Base-by-base conservation (phyloP, 495 filamentous ascomycete genomes). In the Tuber melanosporum region DNA sequence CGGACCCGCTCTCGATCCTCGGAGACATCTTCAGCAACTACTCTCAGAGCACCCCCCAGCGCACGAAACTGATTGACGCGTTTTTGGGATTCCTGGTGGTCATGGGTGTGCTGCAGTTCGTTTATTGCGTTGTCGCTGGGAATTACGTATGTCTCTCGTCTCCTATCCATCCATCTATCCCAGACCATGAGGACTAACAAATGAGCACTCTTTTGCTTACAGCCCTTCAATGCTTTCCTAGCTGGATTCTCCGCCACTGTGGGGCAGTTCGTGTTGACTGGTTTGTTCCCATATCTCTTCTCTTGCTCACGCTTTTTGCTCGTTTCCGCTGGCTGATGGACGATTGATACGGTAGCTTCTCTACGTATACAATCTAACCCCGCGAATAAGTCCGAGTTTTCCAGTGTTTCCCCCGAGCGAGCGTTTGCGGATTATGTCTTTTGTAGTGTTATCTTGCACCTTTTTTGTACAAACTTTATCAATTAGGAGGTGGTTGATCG, bases 381-480 rank as follows among this genome's bases (percentile, higher is more conserved):
- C 76, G 90, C 89, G 79, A 94, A 94, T 84, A 90, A 91, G 85
- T 81, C 84, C 43, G 91, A 92, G 70, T 94, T 94, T 82, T 86
- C 87, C 70, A 85, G 84, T 20, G 89, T 92, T 78, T 93, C 92
- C 71, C 88, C 89, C 52, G 92, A 94, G 84, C 88, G 91, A 84
- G 96, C 95, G 22, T 99, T 99, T 85, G 95, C 95, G 81, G 95
- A 99, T 88, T 99, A 91, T 82, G 90, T 98, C 78, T 93, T 98
- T 75, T 94, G 94, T 82, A 97, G 94, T 84, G 82, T 99, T 84
- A 92, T 99, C 82, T 86, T 99, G 85, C 95, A 99, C 87, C 97
- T 98, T 87, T 98, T 99, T 88, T 99, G 95, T 86, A 91, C 98
- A 81, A 98, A 99, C 87, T 99, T 99, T 85, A 98, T 99, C 87